Conservation (phyloP, 306 rosid species). For the Vigna nakashimae region DNA sequence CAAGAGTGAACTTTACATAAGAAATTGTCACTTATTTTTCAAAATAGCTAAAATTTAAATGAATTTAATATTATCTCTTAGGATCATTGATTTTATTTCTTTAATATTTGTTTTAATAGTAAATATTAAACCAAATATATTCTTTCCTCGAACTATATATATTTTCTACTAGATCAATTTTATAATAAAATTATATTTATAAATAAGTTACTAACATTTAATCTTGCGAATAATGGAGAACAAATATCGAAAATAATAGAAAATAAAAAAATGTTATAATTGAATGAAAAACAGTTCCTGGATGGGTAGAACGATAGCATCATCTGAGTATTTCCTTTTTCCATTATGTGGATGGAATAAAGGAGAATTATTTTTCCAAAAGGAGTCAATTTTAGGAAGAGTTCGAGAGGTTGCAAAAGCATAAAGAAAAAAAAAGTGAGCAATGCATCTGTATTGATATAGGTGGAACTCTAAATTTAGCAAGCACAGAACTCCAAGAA, state of each 20-base stretch:
- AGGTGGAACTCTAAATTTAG: conserved; percentile 23
- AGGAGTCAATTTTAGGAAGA: conserved; percentile 28
- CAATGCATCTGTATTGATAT: conserved; percentile 12
- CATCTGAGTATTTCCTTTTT: not conserved
- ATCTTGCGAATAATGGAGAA: no score
- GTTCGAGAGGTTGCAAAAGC: conserved; percentile 30
- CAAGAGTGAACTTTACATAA: no score
- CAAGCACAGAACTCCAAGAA: conserved; percentile 39
- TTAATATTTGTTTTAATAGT: no score
- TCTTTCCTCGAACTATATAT: no score
- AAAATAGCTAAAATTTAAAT: no score
- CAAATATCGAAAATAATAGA: not conserved
- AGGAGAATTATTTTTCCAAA: conserved; percentile 36
- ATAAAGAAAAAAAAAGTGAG: conserved; percentile 1
- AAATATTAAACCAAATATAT: no score
- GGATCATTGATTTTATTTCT: no score
- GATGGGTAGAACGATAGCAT: not conserved
- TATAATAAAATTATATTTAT: no score
- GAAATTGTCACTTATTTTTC: no score
- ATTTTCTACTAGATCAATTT: no score
- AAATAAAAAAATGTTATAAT: not conserved
- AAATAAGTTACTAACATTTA: no score
- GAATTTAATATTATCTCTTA: no score
- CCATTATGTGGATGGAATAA: conserved; percentile 19
- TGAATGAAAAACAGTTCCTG: not conserved